These are phyloP conservation scores for Wickerhamiella australiensis DNA, from an alignment of 805 yeast species.

Conservation along the genomic window DNA sequence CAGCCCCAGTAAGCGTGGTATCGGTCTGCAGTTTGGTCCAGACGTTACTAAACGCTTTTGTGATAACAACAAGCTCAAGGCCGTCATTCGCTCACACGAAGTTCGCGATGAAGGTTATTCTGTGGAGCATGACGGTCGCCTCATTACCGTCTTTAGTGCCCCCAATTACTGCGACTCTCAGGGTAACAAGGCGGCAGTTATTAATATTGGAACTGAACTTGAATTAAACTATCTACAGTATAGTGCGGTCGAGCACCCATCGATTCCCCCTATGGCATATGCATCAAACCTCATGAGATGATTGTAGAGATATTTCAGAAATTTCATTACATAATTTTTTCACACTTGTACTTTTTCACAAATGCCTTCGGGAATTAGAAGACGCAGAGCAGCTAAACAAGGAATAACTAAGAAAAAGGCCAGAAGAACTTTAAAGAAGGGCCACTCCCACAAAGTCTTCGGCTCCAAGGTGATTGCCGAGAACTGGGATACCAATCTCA, in stretches of 20 bases:
- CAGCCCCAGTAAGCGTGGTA: constrained; percentile 83
- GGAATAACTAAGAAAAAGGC: constrained; percentile 41
- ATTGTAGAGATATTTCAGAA: background rate
- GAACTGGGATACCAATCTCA: constrained; percentile 76
- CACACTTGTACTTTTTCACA: background rate
- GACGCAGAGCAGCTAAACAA: constrained; percentile 70
- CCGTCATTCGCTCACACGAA: constrained; percentile 87
- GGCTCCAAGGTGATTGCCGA: constrained; percentile 65
- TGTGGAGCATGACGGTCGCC: constrained; percentile 70
- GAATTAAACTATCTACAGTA: constrained; percentile 49
- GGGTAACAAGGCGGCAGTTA: constrained; percentile 82
- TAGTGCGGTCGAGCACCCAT: constrained; percentile 80
- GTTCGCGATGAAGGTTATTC: constrained; percentile 87
- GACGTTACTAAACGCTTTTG: constrained; percentile 79
- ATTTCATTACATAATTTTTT: background rate
- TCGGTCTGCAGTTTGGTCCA: constrained; percentile 94
- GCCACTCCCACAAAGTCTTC: constrained; percentile 40
- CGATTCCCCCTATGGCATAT: constrained; percentile 90
- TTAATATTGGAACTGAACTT: constrained; percentile 48
- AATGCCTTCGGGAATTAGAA: constrained; percentile 49
- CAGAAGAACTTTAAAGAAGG: constrained; percentile 57
- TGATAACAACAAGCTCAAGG: constrained; percentile 54
- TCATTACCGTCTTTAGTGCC: constrained; percentile 93
- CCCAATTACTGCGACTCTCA: constrained; percentile 94
- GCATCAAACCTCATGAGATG: constrained; percentile 32